phyloP scores from a whole-genome alignment of 2,329 filamentous ascomycete species.

The Neonectria sp. region DNA sequence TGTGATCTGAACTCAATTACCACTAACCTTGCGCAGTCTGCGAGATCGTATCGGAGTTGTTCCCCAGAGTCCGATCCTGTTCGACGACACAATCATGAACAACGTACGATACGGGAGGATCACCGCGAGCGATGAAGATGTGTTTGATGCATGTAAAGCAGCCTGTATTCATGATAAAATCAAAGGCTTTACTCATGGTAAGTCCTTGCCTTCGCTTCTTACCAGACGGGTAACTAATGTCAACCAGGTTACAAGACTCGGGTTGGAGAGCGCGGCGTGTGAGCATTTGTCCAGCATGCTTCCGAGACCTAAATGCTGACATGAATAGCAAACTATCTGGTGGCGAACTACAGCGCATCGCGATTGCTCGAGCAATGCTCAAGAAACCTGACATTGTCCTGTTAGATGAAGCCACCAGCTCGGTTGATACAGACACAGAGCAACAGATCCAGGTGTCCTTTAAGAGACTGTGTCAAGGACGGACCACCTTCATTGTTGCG shows the following conservation, averaged over 20 bases:
- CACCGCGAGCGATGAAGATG: constrained; percentile 68
- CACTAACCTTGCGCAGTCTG: constrained; percentile 56
- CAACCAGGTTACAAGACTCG: constrained; percentile 62
- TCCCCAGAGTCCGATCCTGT: constrained; percentile 69
- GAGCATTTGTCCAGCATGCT: constrained; percentile 36
- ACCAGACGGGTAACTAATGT: constrained; percentile 28
- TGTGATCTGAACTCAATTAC: background rate
- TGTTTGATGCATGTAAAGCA: constrained; percentile 68
- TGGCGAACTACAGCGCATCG: constrained; percentile 76
- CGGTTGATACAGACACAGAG: constrained; percentile 80
- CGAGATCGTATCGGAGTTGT: constrained; percentile 70
- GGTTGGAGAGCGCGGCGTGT: constrained; percentile 67
- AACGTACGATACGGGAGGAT: constrained; percentile 72
- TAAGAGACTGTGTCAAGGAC: constrained; percentile 69
- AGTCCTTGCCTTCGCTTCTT: constrained; percentile 6
- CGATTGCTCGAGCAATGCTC: constrained; percentile 80
- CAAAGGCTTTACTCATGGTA: constrained; percentile 66
- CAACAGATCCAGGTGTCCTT: constrained; percentile 77
- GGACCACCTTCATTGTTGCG: constrained; percentile 78
- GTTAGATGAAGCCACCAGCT: constrained; percentile 84
- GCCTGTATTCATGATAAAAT: constrained; percentile 74
- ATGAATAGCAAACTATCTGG: constrained; percentile 72
- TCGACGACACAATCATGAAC: constrained; percentile 72
- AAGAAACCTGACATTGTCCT: constrained; percentile 83
- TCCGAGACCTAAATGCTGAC: constrained; percentile 38